Percentiles rank a stretch among this genome's conserved stretches.
Evolutionary conservation across 495 filamentous ascomycete genomes (phyloP).

Genomic region (Terfezia boudieri): DNA sequence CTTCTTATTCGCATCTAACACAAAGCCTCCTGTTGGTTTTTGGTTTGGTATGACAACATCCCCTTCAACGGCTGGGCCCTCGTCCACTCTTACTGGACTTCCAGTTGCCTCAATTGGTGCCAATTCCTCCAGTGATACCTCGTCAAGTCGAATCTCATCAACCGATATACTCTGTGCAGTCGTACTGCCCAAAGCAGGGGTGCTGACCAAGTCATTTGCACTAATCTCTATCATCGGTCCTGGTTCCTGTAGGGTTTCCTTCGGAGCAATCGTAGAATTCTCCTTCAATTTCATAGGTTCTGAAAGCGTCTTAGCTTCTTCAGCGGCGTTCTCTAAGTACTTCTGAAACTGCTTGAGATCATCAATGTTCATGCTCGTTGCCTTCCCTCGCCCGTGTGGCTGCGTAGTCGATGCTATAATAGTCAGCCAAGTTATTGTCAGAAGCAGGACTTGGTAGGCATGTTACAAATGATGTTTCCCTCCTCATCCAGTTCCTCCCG

Average conservation of each 20-base stretch:
- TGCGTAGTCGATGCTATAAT: neutral
- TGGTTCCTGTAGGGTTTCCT: too few relatives aligned
- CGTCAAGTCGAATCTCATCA: too few relatives aligned
- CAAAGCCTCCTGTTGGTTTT: too few relatives aligned
- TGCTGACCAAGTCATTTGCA: neutral
- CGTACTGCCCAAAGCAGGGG: neutral
- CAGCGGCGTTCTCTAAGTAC: neutral
- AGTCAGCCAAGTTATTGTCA: too few relatives aligned
- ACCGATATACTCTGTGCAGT: neutral
- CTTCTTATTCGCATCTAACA: neutral
- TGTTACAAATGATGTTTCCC: conserved; percentile 44
- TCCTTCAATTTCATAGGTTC: too few relatives aligned
- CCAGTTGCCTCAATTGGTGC: too few relatives aligned
- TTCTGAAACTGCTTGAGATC: neutral
- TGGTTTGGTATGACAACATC: too few relatives aligned
- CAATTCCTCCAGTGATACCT: too few relatives aligned
- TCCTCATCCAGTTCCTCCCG: conserved; percentile 81
- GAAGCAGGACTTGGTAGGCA: too few relatives aligned
- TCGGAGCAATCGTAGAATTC: too few relatives aligned
- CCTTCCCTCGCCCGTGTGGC: neutral
- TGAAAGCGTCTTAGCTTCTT: neutral
- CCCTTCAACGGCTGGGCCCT: too few relatives aligned
- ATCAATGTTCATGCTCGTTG: neutral
- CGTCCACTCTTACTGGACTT: too few relatives aligned
- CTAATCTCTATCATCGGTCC: neutral